Evolutionary conservation across 495 filamentous ascomycete genomes (phyloP), one percentile per base, ranked within the genome.

Genomic region (Polyplosphaeria fusca): DNA sequence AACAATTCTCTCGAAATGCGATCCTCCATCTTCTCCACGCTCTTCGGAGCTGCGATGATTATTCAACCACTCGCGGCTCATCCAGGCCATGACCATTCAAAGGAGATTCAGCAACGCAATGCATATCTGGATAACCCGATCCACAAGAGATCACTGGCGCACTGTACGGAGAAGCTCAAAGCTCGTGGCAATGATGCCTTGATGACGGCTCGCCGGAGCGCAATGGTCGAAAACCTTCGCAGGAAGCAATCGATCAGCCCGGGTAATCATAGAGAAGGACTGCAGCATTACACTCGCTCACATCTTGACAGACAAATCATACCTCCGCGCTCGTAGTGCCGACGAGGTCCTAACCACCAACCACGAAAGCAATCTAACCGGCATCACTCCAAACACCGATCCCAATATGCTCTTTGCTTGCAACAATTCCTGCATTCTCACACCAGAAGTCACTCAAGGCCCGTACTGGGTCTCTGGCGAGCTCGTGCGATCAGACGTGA

Each of bases 351-450:
- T 77, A 39, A 65, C 58, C 30, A 77, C 73, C 40, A 63, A 67
- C 26, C 74, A 78, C 58, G 55, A 72, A 26, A 74, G 75, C 60
- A 77, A 71, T 57, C 54, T 77, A 52, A 67, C 74, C 16, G 74
- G 74, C 0, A 67, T 79, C 26, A 77, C 75, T 55, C 69, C 71
- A 47, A 71, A 73, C 19, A 79, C 76, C 40, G 77, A 80, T 49
- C 68, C 76, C 0, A 60, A 62, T 9, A 67, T 76, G 19, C 70
- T 84, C 7, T 84, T 83, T 61, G 64, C 73, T 23, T 78, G 79
- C 26, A 72, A 61, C 42, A 45, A 37, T 38, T 42, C 28, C 19
- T 61, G 58, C 51, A 48, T 67, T 16, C 53, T 64, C n/a, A 44
- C 47, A 2, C 62, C 65, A 1, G 62, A 68, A 23, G 40, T 44